Percentiles rank a stretch among this genome's conserved stretches.
Evolutionary conservation across 2,329 filamentous ascomycete genomes (phyloP).

Genomic region (Simplicillium sp.): DNA sequence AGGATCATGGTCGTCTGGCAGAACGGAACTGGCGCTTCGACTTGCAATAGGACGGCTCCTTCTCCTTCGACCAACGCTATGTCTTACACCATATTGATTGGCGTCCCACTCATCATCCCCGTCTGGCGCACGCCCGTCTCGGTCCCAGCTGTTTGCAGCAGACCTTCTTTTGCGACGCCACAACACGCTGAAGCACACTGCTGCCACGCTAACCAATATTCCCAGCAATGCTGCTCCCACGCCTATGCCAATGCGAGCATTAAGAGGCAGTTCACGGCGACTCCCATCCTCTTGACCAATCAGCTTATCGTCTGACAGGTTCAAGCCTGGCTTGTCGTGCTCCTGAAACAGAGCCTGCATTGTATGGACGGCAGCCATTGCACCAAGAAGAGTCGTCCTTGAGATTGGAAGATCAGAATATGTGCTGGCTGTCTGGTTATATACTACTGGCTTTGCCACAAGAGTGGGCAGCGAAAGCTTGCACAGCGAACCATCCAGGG

Average conservation of each 20-base stretch:
- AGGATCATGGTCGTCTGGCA: no score
- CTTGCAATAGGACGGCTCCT: no score
- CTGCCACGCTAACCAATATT: slow-evolving; percentile 1
- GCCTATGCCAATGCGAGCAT: slow-evolving; percentile 22
- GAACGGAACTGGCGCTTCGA: no score
- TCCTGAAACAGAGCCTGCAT: slow-evolving; percentile 27
- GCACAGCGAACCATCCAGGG: slow-evolving; percentile 21
- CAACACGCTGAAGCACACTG: slow-evolving; percentile 3
- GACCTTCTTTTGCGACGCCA: slow-evolving; percentile 1
- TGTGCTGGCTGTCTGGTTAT: slow-evolving; percentile 22
- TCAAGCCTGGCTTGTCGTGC: slow-evolving; percentile 22
- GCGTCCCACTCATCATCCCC: no score
- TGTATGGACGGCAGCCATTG: slow-evolving; percentile 25
- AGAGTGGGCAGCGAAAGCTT: slow-evolving; percentile 24
- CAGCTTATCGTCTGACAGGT: slow-evolving; percentile 20
- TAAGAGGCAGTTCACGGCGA: slow-evolving; percentile 14
- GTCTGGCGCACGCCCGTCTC: no score
- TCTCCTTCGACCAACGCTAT: no score
- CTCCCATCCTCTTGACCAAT: slow-evolving; percentile 9
- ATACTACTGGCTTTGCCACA: slow-evolving; percentile 25
- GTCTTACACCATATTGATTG: no score
- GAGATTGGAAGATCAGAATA: slow-evolving; percentile 23
- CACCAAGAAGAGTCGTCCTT: slow-evolving; percentile 26
- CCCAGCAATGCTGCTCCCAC: slow-evolving; percentile 5
- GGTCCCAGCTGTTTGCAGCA: no score